These are phyloP conservation scores for Arthrocladium fulminans DNA, from an alignment of 2,329 filamentous ascomycete species.

Conservation along the genomic window DNA sequence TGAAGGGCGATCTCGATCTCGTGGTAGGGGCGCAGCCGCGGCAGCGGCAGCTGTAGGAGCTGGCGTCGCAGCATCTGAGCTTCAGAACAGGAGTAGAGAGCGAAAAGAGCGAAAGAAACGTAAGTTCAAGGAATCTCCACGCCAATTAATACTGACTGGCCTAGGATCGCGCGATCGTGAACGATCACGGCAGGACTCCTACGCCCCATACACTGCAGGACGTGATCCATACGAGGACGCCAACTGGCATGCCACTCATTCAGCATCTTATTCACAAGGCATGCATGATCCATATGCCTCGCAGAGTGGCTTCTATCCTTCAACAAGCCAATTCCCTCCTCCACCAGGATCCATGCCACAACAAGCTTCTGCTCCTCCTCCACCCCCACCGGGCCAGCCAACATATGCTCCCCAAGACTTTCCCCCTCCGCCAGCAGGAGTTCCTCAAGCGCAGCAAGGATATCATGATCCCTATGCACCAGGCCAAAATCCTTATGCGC, in stretches of 20 bases:
- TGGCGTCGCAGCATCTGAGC: constrained; percentile 49
- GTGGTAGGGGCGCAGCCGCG: constrained; percentile 40
- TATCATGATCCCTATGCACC: constrained; percentile 27
- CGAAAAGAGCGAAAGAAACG: constrained; percentile 43
- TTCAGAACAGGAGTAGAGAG: constrained; percentile 47
- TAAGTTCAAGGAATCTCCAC: constrained; percentile 11
- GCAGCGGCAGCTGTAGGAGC: constrained; percentile 51
- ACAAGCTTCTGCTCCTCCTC: not conserved
- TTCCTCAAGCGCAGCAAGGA: constrained; percentile 12
- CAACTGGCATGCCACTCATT: constrained; percentile 27
- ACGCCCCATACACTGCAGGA: constrained; percentile 8
- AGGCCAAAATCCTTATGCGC: constrained; percentile 32
- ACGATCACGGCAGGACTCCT: not conserved
- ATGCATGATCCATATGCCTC: constrained; percentile 25
- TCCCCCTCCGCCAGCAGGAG: constrained; percentile 12
- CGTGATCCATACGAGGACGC: constrained; percentile 34
- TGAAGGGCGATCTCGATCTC: constrained; percentile 24
- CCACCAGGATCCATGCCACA: constrained; percentile 27
- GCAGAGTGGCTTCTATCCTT: constrained; percentile 33
- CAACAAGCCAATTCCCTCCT: constrained; percentile 35
- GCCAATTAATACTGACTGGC: not conserved
- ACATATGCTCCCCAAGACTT: constrained; percentile 13
- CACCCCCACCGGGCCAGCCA: not conserved
- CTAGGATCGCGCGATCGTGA: constrained; percentile 1
- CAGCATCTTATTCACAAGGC: constrained; percentile 30